Base-by-base conservation (phyloP, 2,329 filamentous ascomycete species). In the Penicillium psychrosexuale region DNA sequence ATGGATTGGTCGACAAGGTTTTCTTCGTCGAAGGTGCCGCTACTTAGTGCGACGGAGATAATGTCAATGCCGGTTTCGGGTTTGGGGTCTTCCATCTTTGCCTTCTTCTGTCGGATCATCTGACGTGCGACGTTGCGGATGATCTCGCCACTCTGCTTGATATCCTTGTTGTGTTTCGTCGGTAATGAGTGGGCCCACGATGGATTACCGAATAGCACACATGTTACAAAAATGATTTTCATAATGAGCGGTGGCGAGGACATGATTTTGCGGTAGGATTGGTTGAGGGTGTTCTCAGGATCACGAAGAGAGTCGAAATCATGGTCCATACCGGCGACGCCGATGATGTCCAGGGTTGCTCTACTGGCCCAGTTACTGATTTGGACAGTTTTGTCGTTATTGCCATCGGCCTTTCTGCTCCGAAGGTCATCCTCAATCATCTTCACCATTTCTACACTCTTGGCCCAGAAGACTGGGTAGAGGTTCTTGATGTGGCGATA, bases 1-100 rank as follows among this genome's bases (percentile, higher is more conserved):
- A 95, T 94, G 69, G 94, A 82, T 73, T 96, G 91, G 70, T 94
- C 88, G 34, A 91, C 83, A n/a, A 96, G 82, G 57, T 90, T 85
- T 46, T 91, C 88, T 59, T 94, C 89, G 12, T 76, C 82, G 73
- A 95, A 94, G 6, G 80, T 84, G 44, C 88, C 89, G 37, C 85
- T 90, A 68, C 87, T 82, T 45, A 96, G 77, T 15, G 91, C 91
- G 0, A 93, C 88, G 1, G 87, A 90, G 33, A 96, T 78, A 55
- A 96, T 94, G 70, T 96, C 91, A 8, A 83, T 72, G 43, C 85
- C 84, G 3, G 55, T 59, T 36, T 58, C 45, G 13, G 59, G 40
- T 15, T 44, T 55, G 3, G 62, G 50, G 36, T 61, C 65, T 47
- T 69, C 56, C 22, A 86, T 66, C 44, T 79, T 78, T 5, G 73